A percentile compares a stretch with the other conserved stretches of the same genome.
Conservation (phyloP, 345 rosid species). For the Noccaea caerulescens region DNA sequence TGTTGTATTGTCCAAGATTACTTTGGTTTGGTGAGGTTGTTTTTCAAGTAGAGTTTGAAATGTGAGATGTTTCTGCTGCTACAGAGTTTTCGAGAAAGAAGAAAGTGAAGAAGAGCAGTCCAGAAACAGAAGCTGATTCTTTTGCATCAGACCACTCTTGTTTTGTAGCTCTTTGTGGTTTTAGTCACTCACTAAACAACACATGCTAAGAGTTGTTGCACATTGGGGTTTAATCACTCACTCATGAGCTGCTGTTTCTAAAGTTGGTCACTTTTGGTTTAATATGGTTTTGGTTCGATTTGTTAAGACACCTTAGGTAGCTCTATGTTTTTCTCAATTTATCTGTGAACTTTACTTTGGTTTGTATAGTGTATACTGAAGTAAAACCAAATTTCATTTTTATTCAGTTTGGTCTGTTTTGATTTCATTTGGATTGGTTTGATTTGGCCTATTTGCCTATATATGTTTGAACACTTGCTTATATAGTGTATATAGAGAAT, state of each 20-base stretch:
- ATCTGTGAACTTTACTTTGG: not conserved
- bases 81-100: not conserved
- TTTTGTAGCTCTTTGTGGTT: constrained; percentile 4
- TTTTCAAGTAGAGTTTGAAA: no score
- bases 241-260: not conserved
- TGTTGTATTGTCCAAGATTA: not conserved
- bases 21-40: not conserved
- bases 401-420: not conserved
- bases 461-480: no score
- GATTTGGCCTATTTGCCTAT: not conserved
- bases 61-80: no score
- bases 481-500: not conserved
- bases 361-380: not conserved
- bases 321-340: not conserved
- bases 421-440: not conserved
- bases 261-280: not conserved
- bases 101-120: not conserved
- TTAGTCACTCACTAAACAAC: not conserved
- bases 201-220: not conserved
- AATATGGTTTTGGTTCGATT: not conserved
- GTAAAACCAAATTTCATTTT: not conserved
- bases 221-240: not conserved
- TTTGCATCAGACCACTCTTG: not conserved
- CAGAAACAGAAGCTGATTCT: not conserved
- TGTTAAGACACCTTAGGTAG: not conserved